A percentile compares a stretch with the other conserved stretches of the same genome.
These are phyloP conservation scores for Serendipita sp. DNA, from an alignment of 768 basidiomycete genomes.

Conservation along the genomic window DNA sequence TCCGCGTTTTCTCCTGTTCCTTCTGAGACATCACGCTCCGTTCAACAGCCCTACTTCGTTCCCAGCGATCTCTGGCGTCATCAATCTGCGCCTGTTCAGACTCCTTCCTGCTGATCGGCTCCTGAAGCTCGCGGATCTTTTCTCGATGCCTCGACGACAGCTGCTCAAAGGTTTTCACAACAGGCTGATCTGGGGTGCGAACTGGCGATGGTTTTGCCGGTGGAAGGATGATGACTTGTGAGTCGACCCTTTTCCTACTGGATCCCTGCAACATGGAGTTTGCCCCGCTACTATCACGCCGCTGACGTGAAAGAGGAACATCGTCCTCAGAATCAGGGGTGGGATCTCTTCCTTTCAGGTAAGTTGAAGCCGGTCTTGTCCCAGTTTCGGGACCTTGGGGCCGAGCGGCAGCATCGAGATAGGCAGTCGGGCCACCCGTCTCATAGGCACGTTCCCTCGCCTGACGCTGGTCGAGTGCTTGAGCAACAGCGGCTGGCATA, in stretches of 20 bases:
- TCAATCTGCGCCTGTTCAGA: conserved; percentile 60
- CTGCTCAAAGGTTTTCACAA: conserved; percentile 60
- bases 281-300: neutral
- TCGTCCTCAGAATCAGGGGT: neutral
- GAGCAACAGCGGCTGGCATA: conserved; percentile 55
- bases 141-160: conserved; percentile 72
- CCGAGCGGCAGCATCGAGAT: conserved; percentile 12
- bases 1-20: conserved; percentile 51
- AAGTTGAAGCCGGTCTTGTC: neutral
- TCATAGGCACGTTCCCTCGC: conserved; percentile 55
- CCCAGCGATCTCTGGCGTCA: conserved; percentile 72
- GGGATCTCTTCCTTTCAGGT: neutral
- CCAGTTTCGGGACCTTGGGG: conserved; percentile 9
- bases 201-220: conserved; percentile 35
- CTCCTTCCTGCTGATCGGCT: conserved; percentile 66
- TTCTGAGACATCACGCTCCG: conserved; percentile 56
- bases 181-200: conserved; percentile 29
- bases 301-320: neutral
- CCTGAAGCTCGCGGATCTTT: conserved; percentile 69
- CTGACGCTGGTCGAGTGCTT: conserved; percentile 58
- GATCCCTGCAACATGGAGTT: neutral
- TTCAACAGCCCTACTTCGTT: conserved; percentile 56
- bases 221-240: conserved; percentile 20
- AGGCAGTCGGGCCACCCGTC: conserved; percentile 26
- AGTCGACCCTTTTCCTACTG: neutral